Evolutionary conservation across 192 early-diverging fungal species (phyloP), one percentile per base, ranked within the genome.

Genomic region (Coemansia sp.): DNA sequence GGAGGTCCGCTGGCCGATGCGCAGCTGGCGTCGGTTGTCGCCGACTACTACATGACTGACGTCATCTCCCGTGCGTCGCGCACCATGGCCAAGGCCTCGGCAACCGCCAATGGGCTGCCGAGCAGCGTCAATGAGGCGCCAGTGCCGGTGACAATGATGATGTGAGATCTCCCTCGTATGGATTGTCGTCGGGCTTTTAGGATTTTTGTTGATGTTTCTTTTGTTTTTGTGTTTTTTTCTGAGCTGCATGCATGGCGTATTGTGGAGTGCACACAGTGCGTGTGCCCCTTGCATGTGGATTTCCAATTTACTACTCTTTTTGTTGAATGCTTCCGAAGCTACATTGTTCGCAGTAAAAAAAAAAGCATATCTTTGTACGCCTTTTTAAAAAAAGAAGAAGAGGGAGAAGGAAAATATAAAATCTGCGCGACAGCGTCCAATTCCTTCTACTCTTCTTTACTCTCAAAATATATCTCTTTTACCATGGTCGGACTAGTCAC

Each of bases 71-170:
- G 96, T 37, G 91, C 97, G 7, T 95, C 93, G 16, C 87, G 88
- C 53, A 98, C 94, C 7, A 99, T 99, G 97, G 97, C 97, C 50
- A 93, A 96, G 73, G 94, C 94, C 69, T 94, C 96, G 24, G 82
- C 84, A 21, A 65, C 59, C 24, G 67, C 77, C 19, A 69, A 72
- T 67, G 39, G 41, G 1, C 59, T 13, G 59, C 29, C 36, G 57
- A 27, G 17, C 19, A 42, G 33, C 1, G 14, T 3, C 2, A 19
- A 8, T 36, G 33, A 19, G 8, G 19, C n/a, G 24, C 24, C 24
- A 27, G 24, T 33, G 56, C 31, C 19, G 6, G 13, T 13, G 54
- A 16, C 7, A 17, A 57, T 33, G 44, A 10, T 19, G 40, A 9
- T 36, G 45, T 50, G 24, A 54, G 41, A 62, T 62, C n/a, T 5